Percentiles rank a stretch among this genome's conserved stretches.
Conservation (phyloP, 176 grass and related monocot genomes). For the Oropetium thomaeum region DNA sequence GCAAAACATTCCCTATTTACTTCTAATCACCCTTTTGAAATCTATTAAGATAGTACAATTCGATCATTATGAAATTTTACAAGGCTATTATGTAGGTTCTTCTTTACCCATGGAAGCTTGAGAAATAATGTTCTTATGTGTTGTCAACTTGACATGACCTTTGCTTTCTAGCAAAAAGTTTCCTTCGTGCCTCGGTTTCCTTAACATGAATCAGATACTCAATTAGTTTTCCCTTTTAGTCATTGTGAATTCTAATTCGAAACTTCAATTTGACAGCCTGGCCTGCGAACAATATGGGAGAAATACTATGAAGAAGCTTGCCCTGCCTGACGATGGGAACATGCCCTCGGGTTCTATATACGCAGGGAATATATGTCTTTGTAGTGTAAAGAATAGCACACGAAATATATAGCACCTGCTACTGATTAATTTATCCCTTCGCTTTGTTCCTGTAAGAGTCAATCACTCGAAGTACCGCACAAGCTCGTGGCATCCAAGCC, state of each 20-base stretch:
- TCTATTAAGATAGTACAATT: slow-evolving; percentile 9
- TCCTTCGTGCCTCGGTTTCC: background rate
- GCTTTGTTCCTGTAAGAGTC: no score
- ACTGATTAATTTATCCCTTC: no score
- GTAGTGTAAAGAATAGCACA: no score
- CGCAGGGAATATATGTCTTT: no score
- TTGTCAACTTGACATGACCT: background rate
- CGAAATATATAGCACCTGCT: no score
- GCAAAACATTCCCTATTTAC: background rate
- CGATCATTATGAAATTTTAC: background rate
- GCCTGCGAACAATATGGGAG: slow-evolving; percentile 96
- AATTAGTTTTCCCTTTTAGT: background rate
- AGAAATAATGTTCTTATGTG: background rate
- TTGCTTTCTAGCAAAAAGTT: background rate
- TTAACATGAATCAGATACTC: background rate
- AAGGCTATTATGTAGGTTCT: slow-evolving; percentile 11
- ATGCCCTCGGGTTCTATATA: no score
- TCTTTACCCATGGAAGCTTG: background rate
- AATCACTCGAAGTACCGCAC: no score
- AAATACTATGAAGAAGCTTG: slow-evolving; percentile 98
- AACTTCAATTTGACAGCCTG: slow-evolving; percentile 51
- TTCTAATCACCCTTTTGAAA: background rate
- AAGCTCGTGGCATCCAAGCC: no score
- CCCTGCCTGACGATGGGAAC: no score
- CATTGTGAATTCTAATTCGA: background rate